A percentile compares a stretch with the other conserved stretches of the same genome.
Evolutionary conservation across 192 early-diverging fungal genomes (phyloP).

Genomic region (Backusella morwellensis): DNA sequence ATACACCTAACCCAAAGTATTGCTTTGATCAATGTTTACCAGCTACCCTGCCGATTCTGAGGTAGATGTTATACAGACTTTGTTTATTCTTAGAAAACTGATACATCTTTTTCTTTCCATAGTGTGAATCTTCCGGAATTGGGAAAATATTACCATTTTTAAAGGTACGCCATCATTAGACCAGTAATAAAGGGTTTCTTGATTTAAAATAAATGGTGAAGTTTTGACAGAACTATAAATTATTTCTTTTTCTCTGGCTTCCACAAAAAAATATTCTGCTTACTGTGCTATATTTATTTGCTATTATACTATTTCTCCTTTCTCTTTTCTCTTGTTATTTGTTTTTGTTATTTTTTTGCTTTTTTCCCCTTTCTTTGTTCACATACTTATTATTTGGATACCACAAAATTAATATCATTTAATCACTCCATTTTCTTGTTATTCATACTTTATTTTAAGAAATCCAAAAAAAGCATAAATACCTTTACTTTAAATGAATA

Average conservation of each 20-base stretch:
- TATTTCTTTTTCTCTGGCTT: neutral
- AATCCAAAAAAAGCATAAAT: neutral
- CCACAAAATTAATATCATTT: neutral
- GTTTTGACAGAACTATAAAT: constrained; percentile 2
- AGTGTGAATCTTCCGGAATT: neutral
- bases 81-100: constrained; percentile 1
- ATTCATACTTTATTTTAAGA: neutral
- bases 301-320: neutral
- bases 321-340: neutral
- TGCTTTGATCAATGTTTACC: neutral
- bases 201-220: constrained; percentile 3
- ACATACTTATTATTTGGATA: neutral
- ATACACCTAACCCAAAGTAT: neutral
- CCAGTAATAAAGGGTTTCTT: neutral
- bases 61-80: neutral
- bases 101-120: constrained; percentile 1
- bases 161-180: neutral
- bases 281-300: neutral
- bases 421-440: neutral
- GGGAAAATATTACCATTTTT: neutral
- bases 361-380: neutral
- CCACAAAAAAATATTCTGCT: neutral
- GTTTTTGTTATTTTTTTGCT: neutral
- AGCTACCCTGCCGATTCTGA: neutral
- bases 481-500: neutral